Conservation (phyloP, 495 filamentous ascomycete species). For the Aspergillus baeticus region DNA sequence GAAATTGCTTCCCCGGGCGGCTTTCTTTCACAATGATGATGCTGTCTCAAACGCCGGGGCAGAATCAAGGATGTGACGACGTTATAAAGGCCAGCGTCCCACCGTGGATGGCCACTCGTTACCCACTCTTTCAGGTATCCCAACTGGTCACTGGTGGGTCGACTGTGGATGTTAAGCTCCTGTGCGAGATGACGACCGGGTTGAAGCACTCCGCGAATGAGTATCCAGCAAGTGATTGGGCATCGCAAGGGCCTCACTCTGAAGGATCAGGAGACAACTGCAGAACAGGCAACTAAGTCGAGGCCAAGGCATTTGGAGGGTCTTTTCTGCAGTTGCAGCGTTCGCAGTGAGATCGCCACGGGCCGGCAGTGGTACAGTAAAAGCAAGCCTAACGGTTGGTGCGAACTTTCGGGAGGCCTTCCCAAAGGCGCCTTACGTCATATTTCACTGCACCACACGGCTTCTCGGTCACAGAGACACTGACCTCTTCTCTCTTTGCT, state of each 20-base stretch:
- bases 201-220: slow-evolving; percentile 2
- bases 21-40: slow-evolving; percentile 8
- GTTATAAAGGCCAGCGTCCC: slow-evolving; percentile 38
- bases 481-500: neutral
- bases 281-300: neutral
- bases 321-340: neutral
- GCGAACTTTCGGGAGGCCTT: too few relatives aligned
- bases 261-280: slow-evolving; percentile 3
- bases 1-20: neutral
- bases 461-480: slow-evolving; percentile 2
- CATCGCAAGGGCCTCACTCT: neutral
- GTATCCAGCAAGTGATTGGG: neutral
- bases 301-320: neutral
- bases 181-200: slow-evolving; percentile 12
- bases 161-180: slow-evolving; percentile 37
- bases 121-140: slow-evolving; percentile 38
- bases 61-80: slow-evolving; percentile 22
- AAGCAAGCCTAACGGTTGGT: too few relatives aligned
- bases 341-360: neutral
- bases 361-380: neutral
- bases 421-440: neutral
- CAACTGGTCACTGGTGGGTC: slow-evolving; percentile 38
- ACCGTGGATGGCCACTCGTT: slow-evolving; percentile 28
- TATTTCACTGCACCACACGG: neutral
- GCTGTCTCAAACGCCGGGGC: neutral